Conservation (phyloP, 345 rosid species). For the Diplotaxis tenuifolia region DNA sequence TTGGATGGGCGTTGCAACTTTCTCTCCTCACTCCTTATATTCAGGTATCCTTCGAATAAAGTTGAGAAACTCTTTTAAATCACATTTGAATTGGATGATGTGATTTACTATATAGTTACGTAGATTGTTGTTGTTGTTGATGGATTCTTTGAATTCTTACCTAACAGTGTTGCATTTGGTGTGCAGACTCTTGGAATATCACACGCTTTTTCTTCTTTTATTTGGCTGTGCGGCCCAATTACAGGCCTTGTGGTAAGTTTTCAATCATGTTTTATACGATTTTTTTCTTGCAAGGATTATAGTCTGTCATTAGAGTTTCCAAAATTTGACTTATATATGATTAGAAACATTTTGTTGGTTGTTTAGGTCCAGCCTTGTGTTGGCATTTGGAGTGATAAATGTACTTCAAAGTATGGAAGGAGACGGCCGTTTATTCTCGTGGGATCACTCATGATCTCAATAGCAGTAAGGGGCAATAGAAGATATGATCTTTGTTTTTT, state of each 20-base stretch:
- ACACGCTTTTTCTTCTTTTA: conserved; percentile 96
- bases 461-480: conserved; percentile 61
- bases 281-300: too few species aligned
- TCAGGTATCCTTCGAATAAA: conserved; percentile 44
- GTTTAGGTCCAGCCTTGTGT: conserved; percentile 96
- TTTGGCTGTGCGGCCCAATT: conserved; percentile 97
- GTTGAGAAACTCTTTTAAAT: background rate
- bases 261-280: background rate
- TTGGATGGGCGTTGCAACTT: conserved; percentile 98
- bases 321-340: background rate
- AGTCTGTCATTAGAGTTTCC: too few species aligned
- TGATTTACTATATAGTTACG: background rate
- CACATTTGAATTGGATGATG: conserved; percentile 12
- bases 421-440: conserved; percentile 90
- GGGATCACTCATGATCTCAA: conserved; percentile 80
- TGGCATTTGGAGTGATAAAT: conserved; percentile 98
- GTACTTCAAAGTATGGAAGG: conserved; percentile 86
- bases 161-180: conserved; percentile 36
- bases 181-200: conserved; percentile 93
- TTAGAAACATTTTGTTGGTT: conserved; percentile 22
- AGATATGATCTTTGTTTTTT: conserved; percentile 18
- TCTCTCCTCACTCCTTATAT: conserved; percentile 93
- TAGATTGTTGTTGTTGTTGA: background rate
- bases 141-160: conserved; percentile 17
- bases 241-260: conserved; percentile 96